Base-by-base conservation (phyloP, 352 stramenopile genomes). In the Globisporangium paroecandrum region DNA sequence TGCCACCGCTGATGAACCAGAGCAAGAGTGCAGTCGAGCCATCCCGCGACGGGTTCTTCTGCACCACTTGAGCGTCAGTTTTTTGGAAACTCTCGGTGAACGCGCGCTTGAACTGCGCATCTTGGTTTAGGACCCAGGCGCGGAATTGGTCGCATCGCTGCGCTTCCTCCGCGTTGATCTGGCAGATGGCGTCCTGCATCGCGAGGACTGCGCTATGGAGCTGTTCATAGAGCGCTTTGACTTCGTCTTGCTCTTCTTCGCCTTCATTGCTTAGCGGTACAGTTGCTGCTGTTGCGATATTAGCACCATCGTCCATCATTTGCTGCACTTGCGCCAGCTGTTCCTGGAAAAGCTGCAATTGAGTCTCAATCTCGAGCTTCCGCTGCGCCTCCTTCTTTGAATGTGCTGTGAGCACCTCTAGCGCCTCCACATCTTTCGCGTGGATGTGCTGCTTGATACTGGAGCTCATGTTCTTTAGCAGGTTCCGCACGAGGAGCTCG, bases 21-120 rank as follows among this genome's bases (percentile, higher is more conserved):
- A 87, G 59, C 34, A 89, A 9, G 0, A 88, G 59, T 47, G 80
- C 78, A 0, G 82, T 89, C 1, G 80, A 89, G 13, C 78, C 80
- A 61, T 90, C 82, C 22, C 65, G 73, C 6, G 69, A 73, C 13
- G 66, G 47, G 34, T 83, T 87, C 47, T 84, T 85, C 27, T 77
- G 61, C 41, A 89, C 55, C 49, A 89, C 64, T 51, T 76, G 74
- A 13, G 62, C 57, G 64, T 91, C 83, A 1, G 77, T 72, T 34
- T 53, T 65, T 62, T 78, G 54, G 27, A 89, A 91, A 1, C 69
- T 75, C 1, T 81, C 73, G 18, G 63, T 66, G 54, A 88, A 70
- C 2, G 73, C 72, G 54, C 60, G 65, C 49, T 77, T 69, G 51
- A 89, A 68, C 27, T 66, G 13, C 4, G 53, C 41, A 22, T 82